Percentiles rank a stretch among this genome's conserved stretches.
Conservation (phyloP, 768 basidiomycete species). For the Butyriboletus loyo region DNA sequence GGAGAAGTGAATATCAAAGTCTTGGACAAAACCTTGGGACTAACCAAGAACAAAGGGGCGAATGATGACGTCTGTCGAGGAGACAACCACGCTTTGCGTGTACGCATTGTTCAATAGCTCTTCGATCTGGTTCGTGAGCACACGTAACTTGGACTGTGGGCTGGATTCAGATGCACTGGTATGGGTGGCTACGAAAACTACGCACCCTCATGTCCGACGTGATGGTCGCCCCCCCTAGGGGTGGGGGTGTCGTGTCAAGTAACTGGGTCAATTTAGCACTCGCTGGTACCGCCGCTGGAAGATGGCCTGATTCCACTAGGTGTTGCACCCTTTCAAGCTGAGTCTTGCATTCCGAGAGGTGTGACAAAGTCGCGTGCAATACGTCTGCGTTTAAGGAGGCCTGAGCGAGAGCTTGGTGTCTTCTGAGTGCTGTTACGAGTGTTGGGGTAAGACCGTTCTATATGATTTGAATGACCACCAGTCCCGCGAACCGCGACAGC, state of each 20-base stretch:
- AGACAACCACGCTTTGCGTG: constrained; percentile 52
- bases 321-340: constrained; percentile 44
- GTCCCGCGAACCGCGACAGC: not conserved
- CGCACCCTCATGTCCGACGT: constrained; percentile 58
- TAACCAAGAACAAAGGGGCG: constrained; percentile 47
- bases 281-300: constrained; percentile 60
- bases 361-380: constrained; percentile 48
- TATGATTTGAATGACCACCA: constrained; percentile 7
- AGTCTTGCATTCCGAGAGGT: constrained; percentile 51
- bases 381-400: constrained; percentile 54
- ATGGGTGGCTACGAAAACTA: not conserved
- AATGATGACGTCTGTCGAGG: constrained; percentile 48
- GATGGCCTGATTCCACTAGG: constrained; percentile 53
- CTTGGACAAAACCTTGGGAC: constrained; percentile 32
- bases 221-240: constrained; percentile 51
- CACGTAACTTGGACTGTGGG: constrained; percentile 52
- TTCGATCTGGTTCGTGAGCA: constrained; percentile 55
- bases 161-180: not conserved
- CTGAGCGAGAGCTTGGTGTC: constrained; percentile 64
- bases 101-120: constrained; percentile 74
- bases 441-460: constrained; percentile 70
- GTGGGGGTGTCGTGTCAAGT: constrained; percentile 46
- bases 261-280: constrained; percentile 41
- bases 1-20: constrained; percentile 1
- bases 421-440: constrained; percentile 51